Evolutionary conservation across 352 stramenopile species (phyloP), one percentile per base, ranked within the genome.

Genomic region (Thraustochytrium sp.): DNA sequence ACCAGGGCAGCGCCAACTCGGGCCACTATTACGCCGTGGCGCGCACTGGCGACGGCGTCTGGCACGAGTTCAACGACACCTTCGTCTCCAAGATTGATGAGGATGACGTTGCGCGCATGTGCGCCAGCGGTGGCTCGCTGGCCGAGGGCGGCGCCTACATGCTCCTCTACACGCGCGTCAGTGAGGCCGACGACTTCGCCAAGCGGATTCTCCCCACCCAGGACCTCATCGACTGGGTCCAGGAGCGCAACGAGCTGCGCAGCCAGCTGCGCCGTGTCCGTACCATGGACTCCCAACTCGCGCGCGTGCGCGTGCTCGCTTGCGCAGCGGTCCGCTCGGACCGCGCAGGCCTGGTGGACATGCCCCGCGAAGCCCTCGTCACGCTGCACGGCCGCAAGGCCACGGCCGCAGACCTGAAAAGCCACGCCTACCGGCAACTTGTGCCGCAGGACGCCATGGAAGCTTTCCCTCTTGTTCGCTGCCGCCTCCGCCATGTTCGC

Each of bases 21-120:
- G 90, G 90, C 36, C 90, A 94, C 78, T 94, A 93, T 61, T 91
- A 87, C 46, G 86, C 88, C 34, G 91, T 82, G n/a, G 48, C 38
- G 2, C 46, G 61, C 3, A 55, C 55, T 0, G 37, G 29, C 8
- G 26, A 4, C 11, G 53, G 55, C 5, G 4, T 5, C 3, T 87
- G 85, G 85, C 53, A 65, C 29, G 37, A 46, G 26, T 83, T 62
- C 29, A 76, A 87, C 59, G 85, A 87, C 59, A 61, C 48, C 18
- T 11, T n/a, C 1, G 82, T 87, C 26, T 4, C 44, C 2, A 46
- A 2, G 2, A 23, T 84, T 23, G 40, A 36, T 21, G 26, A 68
- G 13, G 26, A 1, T 9, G 36, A 63, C 9, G 76, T 86, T 3
- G 3, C 76, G n/a, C 29, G 21, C 31, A 76, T 82, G 73, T 40